Percentiles rank a stretch among this genome's conserved stretches.
Evolutionary conservation across 2,329 filamentous ascomycete genomes (phyloP).

Genomic region (Penicillium sumatraense): DNA sequence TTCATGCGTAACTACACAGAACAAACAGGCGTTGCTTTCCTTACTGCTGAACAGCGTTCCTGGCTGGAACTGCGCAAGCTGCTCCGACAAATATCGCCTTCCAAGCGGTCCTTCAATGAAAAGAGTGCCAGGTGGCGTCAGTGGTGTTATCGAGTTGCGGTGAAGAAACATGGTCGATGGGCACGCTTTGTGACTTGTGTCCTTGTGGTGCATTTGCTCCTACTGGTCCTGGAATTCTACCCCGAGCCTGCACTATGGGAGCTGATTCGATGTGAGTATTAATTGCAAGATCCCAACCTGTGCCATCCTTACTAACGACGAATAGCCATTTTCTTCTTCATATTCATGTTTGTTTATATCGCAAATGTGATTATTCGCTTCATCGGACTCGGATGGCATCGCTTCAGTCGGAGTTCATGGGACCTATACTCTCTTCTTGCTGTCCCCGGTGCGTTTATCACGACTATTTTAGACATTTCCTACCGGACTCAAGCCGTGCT

Average conservation of each 20-base stretch:
- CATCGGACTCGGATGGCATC: slow-evolving; percentile 85
- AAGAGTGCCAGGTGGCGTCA: slow-evolving; percentile 78
- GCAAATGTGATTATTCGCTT: slow-evolving; percentile 83
- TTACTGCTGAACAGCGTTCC: slow-evolving; percentile 93
- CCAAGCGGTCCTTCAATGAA: slow-evolving; percentile 84
- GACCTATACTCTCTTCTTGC: slow-evolving; percentile 85
- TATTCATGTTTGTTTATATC: slow-evolving; percentile 80
- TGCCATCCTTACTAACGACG: slow-evolving; percentile 24
- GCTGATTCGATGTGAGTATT: slow-evolving; percentile 59
- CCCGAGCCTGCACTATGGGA: slow-evolving; percentile 75
- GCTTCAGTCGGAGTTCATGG: slow-evolving; percentile 93
- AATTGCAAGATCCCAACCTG: not conserved
- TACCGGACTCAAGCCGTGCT: slow-evolving; percentile 65
- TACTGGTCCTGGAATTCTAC: slow-evolving; percentile 86
- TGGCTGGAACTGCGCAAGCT: slow-evolving; percentile 96
- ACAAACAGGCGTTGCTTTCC: slow-evolving; percentile 93
- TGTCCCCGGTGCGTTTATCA: slow-evolving; percentile 79
- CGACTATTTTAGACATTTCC: slow-evolving; percentile 74
- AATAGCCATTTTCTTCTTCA: slow-evolving; percentile 73
- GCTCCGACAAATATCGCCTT: slow-evolving; percentile 88
- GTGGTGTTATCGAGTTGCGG: slow-evolving; percentile 93
- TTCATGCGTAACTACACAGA: slow-evolving; percentile 99
- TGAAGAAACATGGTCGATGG: slow-evolving; percentile 93
- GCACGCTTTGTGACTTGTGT: slow-evolving; percentile 79
- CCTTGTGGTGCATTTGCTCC: slow-evolving; percentile 78